Evolutionary conservation across 164 flowering plant genomes (phyloP).

Genomic region (Cinnamomum micranthum): DNA sequence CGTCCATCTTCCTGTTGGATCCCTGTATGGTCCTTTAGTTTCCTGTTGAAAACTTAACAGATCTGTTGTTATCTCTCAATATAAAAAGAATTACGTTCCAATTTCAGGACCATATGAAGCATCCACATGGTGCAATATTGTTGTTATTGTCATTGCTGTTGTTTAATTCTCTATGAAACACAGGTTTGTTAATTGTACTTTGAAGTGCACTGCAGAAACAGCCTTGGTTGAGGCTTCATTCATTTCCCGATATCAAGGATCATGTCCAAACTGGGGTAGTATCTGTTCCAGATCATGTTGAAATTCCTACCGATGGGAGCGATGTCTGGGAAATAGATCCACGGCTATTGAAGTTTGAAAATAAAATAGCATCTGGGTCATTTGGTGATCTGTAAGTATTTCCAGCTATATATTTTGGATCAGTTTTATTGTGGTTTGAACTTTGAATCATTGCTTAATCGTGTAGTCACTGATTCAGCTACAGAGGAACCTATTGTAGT

Average conservation of each 20-base stretch:
- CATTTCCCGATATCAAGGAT: constrained; percentile 23
- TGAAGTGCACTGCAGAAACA: constrained; percentile 32
- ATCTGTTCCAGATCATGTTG: constrained; percentile 33
- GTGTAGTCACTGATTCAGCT: constrained; percentile 36
- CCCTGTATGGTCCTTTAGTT: too few species aligned
- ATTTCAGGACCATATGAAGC: too few species aligned
- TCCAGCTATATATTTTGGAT: neutral
- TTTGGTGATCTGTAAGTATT: constrained; percentile 80
- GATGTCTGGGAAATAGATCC: constrained; percentile 91
- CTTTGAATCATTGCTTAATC: neutral
- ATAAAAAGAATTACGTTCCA: too few species aligned
- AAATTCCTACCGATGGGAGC: constrained; percentile 54
- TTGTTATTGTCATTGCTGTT: too few species aligned
- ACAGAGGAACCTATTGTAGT: constrained; percentile 69
- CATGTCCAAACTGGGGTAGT: constrained; percentile 24
- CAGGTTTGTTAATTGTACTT: too few species aligned
- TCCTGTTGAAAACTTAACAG: too few species aligned
- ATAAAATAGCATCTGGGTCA: constrained; percentile 71
- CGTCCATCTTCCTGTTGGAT: too few species aligned
- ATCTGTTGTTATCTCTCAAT: too few species aligned
- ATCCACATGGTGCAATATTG: too few species aligned
- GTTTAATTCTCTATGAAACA: too few species aligned
- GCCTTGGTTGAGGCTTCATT: constrained; percentile 18
- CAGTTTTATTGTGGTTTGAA: neutral
- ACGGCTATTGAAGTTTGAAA: constrained; percentile 46